Evolutionary conservation across 345 rosid species (phyloP).

Genomic region (Syzygium aqueum): DNA sequence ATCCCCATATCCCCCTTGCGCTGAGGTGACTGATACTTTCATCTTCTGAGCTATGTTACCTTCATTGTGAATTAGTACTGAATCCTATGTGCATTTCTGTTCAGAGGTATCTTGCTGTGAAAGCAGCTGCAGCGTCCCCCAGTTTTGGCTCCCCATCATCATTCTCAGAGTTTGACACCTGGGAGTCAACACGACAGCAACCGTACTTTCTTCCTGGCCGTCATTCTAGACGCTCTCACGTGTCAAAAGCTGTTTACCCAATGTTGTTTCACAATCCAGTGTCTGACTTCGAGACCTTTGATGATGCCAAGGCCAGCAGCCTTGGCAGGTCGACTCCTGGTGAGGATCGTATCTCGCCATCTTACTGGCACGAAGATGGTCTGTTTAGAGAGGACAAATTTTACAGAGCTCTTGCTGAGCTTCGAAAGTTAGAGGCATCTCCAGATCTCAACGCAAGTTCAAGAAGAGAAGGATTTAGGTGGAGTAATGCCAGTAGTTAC

Average conservation of each 20-base stretch:
- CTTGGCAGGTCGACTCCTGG: constrained; percentile 32
- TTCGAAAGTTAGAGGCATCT: constrained; percentile 38
- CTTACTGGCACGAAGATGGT: constrained; percentile 32
- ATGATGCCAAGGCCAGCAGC: constrained; percentile 32
- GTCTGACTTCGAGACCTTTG: constrained; percentile 46
- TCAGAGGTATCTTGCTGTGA: constrained; percentile 37
- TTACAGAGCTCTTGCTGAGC: constrained; percentile 37
- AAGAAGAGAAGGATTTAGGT: constrained; percentile 67
- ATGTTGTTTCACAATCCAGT: constrained; percentile 71
- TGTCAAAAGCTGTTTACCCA: constrained; percentile 63
- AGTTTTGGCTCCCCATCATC: constrained; percentile 50
- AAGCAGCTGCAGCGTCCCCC: constrained; percentile 33
- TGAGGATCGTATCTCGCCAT: constrained; percentile 38
- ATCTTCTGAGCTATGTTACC: background rate
- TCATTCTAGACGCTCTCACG: constrained; percentile 35
- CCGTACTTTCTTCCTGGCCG: constrained; percentile 26
- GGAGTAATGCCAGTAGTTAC: constrained; percentile 63
- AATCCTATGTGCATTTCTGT: constrained; percentile 4
- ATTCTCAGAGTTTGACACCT: constrained; percentile 33
- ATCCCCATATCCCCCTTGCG: constrained; percentile 33
- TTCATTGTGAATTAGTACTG: constrained; percentile 3
- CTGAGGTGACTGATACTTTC: constrained; percentile 35
- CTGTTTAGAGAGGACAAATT: constrained; percentile 20
- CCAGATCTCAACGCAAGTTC: constrained; percentile 54
- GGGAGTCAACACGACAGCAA: constrained; percentile 45